Percentiles rank a stretch among this genome's conserved stretches.
phyloP scores from a whole-genome alignment of 1,284 basidiomycete species.

The Sutorius eximius region DNA sequence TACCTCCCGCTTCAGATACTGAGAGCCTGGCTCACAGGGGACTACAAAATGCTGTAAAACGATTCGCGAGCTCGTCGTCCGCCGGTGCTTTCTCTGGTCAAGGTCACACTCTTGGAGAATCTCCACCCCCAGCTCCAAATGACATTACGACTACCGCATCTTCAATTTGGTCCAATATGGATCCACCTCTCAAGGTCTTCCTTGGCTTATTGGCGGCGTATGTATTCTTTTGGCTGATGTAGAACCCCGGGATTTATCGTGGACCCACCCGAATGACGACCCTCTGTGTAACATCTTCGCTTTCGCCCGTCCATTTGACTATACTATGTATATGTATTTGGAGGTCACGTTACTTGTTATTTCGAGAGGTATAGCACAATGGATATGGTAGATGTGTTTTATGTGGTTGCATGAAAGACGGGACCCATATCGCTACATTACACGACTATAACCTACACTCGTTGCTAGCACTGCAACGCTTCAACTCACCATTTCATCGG shows the following conservation, averaged over 20 bases:
- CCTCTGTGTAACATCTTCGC: not conserved
- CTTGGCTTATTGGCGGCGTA: slow-evolving; percentile 62
- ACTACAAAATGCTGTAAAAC: slow-evolving; percentile 57
- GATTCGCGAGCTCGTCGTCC: slow-evolving; percentile 42
- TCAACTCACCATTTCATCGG: not conserved
- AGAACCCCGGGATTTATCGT: slow-evolving; percentile 3
- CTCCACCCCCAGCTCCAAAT: slow-evolving; percentile 30
- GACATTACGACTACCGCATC: slow-evolving; percentile 38
- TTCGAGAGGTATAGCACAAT: not conserved
- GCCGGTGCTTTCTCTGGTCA: slow-evolving; percentile 59
- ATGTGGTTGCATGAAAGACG: not conserved
- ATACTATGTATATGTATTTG: not conserved
- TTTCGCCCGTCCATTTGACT: not conserved
- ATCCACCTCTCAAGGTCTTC: slow-evolving; percentile 66
- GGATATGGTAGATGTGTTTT: not conserved
- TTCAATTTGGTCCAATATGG: slow-evolving; percentile 43
- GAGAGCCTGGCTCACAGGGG: slow-evolving; percentile 40
- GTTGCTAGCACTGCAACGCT: not conserved
- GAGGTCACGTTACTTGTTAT: not conserved
- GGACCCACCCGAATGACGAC: not conserved
- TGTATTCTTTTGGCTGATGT: slow-evolving; percentile 60
- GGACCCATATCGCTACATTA: slow-evolving; percentile 5
- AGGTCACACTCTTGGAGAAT: slow-evolving; percentile 67
- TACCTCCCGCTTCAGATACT: not conserved
- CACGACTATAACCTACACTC: slow-evolving; percentile 6